Evolutionary conservation across 331 rosid species (phyloP), one percentile per base, ranked within the genome.

Genomic region (Malus hybrid): DNA sequence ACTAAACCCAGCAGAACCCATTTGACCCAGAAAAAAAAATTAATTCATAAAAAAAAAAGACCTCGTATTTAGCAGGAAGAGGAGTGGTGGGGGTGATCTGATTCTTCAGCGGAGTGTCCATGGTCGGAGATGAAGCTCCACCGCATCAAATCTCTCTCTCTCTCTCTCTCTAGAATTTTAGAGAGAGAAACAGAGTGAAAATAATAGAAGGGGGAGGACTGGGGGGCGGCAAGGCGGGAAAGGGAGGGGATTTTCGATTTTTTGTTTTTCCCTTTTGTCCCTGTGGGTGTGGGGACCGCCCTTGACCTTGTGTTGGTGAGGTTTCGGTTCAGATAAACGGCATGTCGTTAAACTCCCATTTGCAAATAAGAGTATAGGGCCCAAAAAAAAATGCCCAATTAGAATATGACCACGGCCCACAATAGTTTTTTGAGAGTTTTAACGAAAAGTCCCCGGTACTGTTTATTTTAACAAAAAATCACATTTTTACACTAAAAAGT

Each of bases 41-140:
- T 2, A 39, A 39, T 39, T 59, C 20, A 4, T 28, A 20, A 42
- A 16, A 13, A 31, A 44, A 69, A 34, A 5, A 34, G 1, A 83
- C 87, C 84, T 80, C 84, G 39, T 80, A 80, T 18, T 67, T 74
- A 62, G 84, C 61, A 67, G 74, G 32, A 19, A 67, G 33, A 15
- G 80, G 67, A 31, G 71, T 56, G 29, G 80, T 59, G 16, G 74
- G 19, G 18, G 46, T 34, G 73, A 55, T 28, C 34, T 70, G 79
- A n/a, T 72, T 80, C 48, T 69, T 83, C 75, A 72, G 55, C 1
- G 84, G 87, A 31, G 87, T 72, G 69, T 83, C 85, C 85, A 81
- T 80, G 69, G 29, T 69, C 65, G 24, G 32, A 62, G 59, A 52
- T 14, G 24, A 66, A 66, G 60, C 63, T 73, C 34, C 44, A 7